Conservation (phyloP, 2,329 filamentous ascomycete genomes). For the Beauveria sp. region DNA sequence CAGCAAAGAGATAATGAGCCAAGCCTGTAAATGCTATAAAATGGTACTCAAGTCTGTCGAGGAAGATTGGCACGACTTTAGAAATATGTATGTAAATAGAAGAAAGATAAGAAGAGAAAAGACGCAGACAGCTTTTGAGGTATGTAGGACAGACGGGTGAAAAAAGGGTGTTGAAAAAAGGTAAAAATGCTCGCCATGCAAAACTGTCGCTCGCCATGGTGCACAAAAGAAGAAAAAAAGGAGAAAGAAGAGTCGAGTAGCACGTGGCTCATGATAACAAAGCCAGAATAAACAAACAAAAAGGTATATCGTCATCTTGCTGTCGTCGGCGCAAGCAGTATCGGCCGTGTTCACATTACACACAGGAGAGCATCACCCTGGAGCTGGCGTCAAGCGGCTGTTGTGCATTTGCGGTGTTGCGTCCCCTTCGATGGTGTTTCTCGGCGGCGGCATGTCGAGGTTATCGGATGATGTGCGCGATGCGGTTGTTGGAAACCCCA, state of each 20-base stretch:
- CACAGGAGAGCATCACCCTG: not conserved
- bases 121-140: not conserved
- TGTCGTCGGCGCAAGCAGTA: not conserved
- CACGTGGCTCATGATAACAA: not conserved
- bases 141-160: not conserved
- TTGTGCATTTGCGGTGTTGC: constrained; percentile 1
- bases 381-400: not conserved
- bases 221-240: not conserved
- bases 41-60: not conserved
- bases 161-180: not conserved
- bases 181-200: constrained; percentile 4
- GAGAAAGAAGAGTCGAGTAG: not conserved
- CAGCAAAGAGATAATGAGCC: constrained; percentile 1
- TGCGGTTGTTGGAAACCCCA: not conserved
- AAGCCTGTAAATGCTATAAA: not conserved
- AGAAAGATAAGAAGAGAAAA: not conserved
- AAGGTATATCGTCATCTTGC: not conserved
- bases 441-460: constrained; percentile 7
- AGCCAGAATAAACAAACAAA: not conserved
- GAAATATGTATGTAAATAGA: not conserved
- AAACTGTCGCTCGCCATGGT: constrained; percentile 3
- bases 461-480: constrained; percentile 13
- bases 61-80: not conserved
- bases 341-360: not conserved
- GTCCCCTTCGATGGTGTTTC: not conserved